These are phyloP conservation scores for Hemileccinum impolitum DNA, from an alignment of 768 basidiomycete genomes.

Conservation along the genomic window DNA sequence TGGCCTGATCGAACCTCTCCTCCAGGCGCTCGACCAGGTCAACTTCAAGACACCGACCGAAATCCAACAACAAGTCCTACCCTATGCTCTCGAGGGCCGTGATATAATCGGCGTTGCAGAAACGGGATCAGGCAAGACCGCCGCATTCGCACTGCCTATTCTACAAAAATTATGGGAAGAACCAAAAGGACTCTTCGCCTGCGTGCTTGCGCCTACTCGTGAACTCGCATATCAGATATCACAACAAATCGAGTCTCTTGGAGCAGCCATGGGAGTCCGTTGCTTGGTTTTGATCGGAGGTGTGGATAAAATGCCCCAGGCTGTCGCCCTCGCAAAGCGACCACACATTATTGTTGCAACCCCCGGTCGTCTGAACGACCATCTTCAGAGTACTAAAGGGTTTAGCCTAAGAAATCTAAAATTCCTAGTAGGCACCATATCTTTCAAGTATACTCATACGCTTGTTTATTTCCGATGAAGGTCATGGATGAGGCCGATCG, in stretches of 20 bases:
- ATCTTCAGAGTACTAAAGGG: conserved; percentile 96
- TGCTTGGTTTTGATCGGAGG: conserved; percentile 94
- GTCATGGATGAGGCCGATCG: conserved; percentile 98
- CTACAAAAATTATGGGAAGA: conserved; percentile 96
- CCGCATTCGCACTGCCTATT: conserved; percentile 94
- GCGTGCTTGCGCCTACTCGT: conserved; percentile 94
- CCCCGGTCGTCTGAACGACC: conserved; percentile 88
- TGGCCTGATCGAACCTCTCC: conserved; percentile 85
- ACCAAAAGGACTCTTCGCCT: conserved; percentile 89
- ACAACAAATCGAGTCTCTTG: conserved; percentile 92
- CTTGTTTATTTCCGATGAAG: conserved; percentile 38
- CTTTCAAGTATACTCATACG: background rate
- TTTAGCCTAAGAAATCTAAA: conserved; percentile 84
- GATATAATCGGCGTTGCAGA: conserved; percentile 99
- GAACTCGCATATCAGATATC: conserved; percentile 98
- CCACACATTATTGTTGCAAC: conserved; percentile 96
- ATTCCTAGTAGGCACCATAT: conserved; percentile 65
- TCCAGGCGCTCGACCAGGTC: conserved; percentile 78
- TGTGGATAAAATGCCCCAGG: conserved; percentile 86
- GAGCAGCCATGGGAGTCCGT: conserved; percentile 89
- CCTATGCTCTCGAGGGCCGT: conserved; percentile 83
- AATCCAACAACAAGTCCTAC: conserved; percentile 84
- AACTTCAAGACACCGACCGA: conserved; percentile 85
- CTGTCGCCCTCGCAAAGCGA: conserved; percentile 87
- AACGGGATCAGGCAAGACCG: conserved; percentile 97